phyloP scores from a whole-genome alignment of 805 yeast genomes.

The Kazachstania taianensis region DNA sequence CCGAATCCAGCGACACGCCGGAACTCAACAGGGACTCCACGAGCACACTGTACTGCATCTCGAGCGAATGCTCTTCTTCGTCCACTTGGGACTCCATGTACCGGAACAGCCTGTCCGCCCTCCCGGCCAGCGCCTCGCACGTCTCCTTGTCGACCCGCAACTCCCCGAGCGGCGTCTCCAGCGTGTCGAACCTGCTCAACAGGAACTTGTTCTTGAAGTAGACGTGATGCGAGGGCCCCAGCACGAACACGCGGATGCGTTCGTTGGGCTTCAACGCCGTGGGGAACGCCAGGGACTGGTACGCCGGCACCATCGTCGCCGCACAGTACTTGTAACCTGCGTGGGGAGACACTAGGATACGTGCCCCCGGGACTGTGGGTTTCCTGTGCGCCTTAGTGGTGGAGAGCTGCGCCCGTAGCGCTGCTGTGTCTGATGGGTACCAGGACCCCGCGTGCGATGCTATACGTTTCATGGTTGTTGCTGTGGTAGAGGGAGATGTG shows the following conservation, averaged over 20 bases:
- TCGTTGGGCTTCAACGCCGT: background rate
- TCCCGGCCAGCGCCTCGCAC: conserved; percentile 28
- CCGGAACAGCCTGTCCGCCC: conserved; percentile 32
- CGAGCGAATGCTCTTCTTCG: conserved; percentile 83
- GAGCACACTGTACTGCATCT: conserved; percentile 75
- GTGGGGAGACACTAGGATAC: conserved; percentile 43
- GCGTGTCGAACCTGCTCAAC: conserved; percentile 40
- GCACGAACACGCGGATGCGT: conserved; percentile 55
- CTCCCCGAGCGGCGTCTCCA: conserved; percentile 79
- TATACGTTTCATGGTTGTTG: conserved; percentile 31
- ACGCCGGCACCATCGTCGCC: conserved; percentile 63
- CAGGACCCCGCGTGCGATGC: conserved; percentile 91
- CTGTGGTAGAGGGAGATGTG: background rate
- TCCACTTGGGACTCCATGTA: conserved; percentile 54
- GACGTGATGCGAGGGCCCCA: conserved; percentile 92
- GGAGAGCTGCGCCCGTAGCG: conserved; percentile 40
- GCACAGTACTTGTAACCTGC: conserved; percentile 91
- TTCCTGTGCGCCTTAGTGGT: conserved; percentile 27
- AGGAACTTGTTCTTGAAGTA: conserved; percentile 57
- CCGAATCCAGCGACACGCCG: conserved; percentile 24
- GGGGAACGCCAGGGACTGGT: conserved; percentile 52
- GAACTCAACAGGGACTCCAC: conserved; percentile 36
- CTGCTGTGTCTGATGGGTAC: conserved; percentile 46
- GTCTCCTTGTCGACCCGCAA: conserved; percentile 52
- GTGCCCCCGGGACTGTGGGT: conserved; percentile 16